Base-by-base conservation (phyloP, 768 basidiomycete genomes). In the Fomitopsis serialis region DNA sequence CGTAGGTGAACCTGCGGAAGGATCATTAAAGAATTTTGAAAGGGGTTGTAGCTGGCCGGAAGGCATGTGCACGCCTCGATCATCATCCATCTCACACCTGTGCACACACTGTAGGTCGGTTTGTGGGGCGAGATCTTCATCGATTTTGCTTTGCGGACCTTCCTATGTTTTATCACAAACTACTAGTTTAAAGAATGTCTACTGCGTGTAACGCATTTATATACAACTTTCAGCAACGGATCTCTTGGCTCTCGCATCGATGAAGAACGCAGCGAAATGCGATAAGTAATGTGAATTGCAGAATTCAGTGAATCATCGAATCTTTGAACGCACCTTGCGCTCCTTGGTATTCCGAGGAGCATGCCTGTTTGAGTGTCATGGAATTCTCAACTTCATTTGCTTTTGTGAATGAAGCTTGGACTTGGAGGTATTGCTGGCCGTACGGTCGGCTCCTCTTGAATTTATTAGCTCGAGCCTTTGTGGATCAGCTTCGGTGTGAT, bases 241-340 rank as follows among this genome's bases (percentile, higher is more conserved):
- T 63, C 61, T 61, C 82, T 83, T 84, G 83, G 82, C 78, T 83
- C 80, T 81, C 76, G 78, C 80, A 82, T 84, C 80, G 78, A 84
- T 84, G 83, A 85, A 84, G 82, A 82, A 84, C 76, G 80, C 81
- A 82, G 84, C 79, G 77, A 84, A 84, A 78, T 80, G 83, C 78
- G 79, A 84, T 81, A 84, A 77, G 80, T 85, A 84, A 84, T 85
- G 82, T 85, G 84, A 85, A 83, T 84, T 84, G 81, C 81, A 81
- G 81, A 82, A 79, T 81, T 80, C 80, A 81, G 81, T 84, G 81
- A 84, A 84, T 84, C 82, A 84, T 85, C 79, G 79, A 85, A 81
- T 84, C 81, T 84, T 85, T 84, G 82, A 85, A 85, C 78, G 80
- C 84, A 85, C 72, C 81, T 84, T 85, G 82, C 80, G 75, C 84